Evolutionary conservation across 169 alveolate genomes (phyloP).

Genomic region (Cryptosporidium canis): DNA sequence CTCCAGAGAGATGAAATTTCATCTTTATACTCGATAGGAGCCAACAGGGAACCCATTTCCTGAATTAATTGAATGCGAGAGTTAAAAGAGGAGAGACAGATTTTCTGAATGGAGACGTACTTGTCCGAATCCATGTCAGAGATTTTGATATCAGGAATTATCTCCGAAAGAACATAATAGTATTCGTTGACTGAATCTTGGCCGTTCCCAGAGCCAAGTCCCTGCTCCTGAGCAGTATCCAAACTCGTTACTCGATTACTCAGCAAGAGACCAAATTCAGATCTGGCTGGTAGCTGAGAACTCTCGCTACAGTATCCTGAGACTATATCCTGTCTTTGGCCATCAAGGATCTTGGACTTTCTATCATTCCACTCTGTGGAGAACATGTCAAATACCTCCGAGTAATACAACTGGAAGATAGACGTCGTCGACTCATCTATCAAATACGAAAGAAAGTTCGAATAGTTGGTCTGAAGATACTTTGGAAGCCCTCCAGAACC

Average conservation of each 20-base stretch:
- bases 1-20: slow-evolving; percentile 47
- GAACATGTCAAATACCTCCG: slow-evolving; percentile 48
- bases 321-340: background rate
- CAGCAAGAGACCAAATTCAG: background rate
- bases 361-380: slow-evolving; percentile 56
- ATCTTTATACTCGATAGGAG: slow-evolving; percentile 35
- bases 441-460: slow-evolving; percentile 45
- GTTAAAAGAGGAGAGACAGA: slow-evolving; percentile 47
- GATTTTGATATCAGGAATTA: slow-evolving; percentile 19
- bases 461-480: slow-evolving; percentile 53
- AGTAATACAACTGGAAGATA: slow-evolving; percentile 37
- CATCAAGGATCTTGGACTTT: slow-evolving; percentile 24
- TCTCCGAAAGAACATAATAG: slow-evolving; percentile 11
- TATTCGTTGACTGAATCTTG: slow-evolving; percentile 31
- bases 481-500: slow-evolving; percentile 23
- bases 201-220: background rate
- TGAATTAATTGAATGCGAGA: slow-evolving; percentile 28
- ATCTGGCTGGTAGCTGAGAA: background rate
- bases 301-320: slow-evolving; percentile 4
- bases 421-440: slow-evolving; percentile 56
- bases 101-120: slow-evolving; percentile 21
- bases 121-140: slow-evolving; percentile 43
- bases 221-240: background rate
- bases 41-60: slow-evolving; percentile 22
- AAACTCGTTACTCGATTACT: background rate